These are phyloP conservation scores for Nakazawaea sp. DNA, from an alignment of 805 yeast genomes.

Conservation along the genomic window DNA sequence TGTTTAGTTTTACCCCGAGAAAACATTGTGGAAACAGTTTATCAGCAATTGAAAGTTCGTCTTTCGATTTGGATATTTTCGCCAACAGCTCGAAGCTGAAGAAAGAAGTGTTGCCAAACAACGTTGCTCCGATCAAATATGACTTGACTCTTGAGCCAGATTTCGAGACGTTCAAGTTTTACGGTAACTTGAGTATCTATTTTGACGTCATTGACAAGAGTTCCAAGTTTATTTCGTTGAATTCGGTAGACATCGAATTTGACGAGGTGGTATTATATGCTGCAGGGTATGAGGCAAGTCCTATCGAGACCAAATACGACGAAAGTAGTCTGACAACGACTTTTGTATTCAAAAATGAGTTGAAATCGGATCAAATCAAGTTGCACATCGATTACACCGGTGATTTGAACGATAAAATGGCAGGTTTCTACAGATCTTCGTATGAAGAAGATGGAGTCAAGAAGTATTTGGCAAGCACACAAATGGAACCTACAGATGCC, in stretches of 20 bases:
- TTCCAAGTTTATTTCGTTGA: conserved; percentile 36
- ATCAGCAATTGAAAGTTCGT: no score
- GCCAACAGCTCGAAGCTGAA: conserved; percentile 11
- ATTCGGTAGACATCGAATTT: conserved; percentile 31
- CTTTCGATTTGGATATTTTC: neutral
- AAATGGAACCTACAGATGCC: conserved; percentile 55
- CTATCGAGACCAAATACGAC: conserved; percentile 23
- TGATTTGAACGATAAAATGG: conserved; percentile 54
- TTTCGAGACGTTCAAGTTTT: conserved; percentile 31
- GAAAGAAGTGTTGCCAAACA: conserved; percentile 45
- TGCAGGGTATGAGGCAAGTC: conserved; percentile 15
- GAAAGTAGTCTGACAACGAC: conserved; percentile 52
- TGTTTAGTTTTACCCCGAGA: no score
- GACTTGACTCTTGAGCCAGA: conserved; percentile 57
- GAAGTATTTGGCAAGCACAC: conserved; percentile 42
- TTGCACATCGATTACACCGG: conserved; percentile 35
- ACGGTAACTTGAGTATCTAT: conserved; percentile 35
- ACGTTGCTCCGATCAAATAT: conserved; percentile 65
- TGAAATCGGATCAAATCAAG: conserved; percentile 27
- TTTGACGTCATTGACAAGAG: conserved; percentile 33
- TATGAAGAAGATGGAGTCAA: conserved; percentile 30
- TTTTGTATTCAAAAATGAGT: conserved; percentile 40
- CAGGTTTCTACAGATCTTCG: conserved; percentile 45
- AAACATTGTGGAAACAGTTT: no score
- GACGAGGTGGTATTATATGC: conserved; percentile 27